These are phyloP conservation scores for Geranomyces michiganensis DNA, from an alignment of 192 early-diverging fungal species.

Conservation along the genomic window DNA sequence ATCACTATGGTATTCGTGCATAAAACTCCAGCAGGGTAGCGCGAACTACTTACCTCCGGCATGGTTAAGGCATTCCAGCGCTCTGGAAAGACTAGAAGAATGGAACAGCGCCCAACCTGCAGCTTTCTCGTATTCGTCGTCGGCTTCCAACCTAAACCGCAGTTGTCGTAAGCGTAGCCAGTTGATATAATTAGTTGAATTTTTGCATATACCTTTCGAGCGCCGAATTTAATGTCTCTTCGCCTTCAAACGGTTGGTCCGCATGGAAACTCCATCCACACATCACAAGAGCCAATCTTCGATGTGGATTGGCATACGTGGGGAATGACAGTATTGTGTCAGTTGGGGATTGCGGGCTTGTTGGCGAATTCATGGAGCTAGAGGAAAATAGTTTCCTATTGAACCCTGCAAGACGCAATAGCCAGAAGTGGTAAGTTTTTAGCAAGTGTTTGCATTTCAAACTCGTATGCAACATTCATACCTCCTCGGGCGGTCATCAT, in stretches of 20 bases:
- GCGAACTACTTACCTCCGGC: slow-evolving; percentile 38
- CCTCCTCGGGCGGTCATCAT: slow-evolving; percentile 24
- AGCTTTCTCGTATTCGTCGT: slow-evolving; percentile 77
- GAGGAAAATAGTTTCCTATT: background rate
- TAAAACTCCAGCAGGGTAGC: too few species aligned
- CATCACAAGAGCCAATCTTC: slow-evolving; percentile 49
- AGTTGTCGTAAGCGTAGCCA: background rate
- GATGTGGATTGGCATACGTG: slow-evolving; percentile 35
- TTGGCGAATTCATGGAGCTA: background rate
- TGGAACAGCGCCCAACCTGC: slow-evolving; percentile 89
- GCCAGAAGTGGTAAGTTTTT: background rate
- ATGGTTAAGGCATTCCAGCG: slow-evolving; percentile 67
- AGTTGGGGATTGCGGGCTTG: background rate
- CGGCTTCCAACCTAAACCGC: slow-evolving; percentile 61
- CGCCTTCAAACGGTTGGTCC: background rate
- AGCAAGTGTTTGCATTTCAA: too few species aligned
- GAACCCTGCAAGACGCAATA: background rate
- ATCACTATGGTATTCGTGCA: too few species aligned
- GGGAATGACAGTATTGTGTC: slow-evolving; percentile 22
- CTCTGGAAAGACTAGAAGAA: slow-evolving; percentile 68
- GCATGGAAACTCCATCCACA: slow-evolving; percentile 57
- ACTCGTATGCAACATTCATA: too few species aligned
- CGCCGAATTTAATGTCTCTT: slow-evolving; percentile 45
- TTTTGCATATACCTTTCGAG: slow-evolving; percentile 29
- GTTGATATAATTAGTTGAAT: background rate